Percentiles rank a stretch among this genome's conserved stretches.
Evolutionary conservation across 2,329 filamentous ascomycete species (phyloP).

Genomic region (Cladosporium sphaerospermum): DNA sequence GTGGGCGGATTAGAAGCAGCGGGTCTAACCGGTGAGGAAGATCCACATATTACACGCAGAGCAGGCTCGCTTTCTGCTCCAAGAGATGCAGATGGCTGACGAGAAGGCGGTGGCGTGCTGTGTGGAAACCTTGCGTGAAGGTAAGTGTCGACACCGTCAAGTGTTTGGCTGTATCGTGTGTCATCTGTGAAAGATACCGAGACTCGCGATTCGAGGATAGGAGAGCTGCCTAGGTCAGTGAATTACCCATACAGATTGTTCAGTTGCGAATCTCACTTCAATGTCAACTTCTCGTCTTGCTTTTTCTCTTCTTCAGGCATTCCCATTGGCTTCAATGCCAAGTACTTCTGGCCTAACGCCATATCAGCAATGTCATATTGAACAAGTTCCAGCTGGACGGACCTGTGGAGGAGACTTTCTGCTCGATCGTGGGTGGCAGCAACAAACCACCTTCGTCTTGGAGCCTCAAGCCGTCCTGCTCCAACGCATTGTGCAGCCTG

Average conservation of each 20-base stretch:
- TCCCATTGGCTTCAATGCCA: slow-evolving; percentile 20
- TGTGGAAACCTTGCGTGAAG: slow-evolving; percentile 16
- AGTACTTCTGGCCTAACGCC: slow-evolving; percentile 21
- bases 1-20: slow-evolving; percentile 27
- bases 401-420: slow-evolving; percentile 31
- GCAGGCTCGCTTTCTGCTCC: slow-evolving; percentile 9
- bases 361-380: slow-evolving; percentile 6
- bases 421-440: slow-evolving; percentile 24
- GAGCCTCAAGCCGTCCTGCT: slow-evolving; percentile 1
- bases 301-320: neutral
- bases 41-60: slow-evolving; percentile 12
- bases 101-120: slow-evolving; percentile 10
- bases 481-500: slow-evolving; percentile 3
- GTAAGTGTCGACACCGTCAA: slow-evolving; percentile 26
- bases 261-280: too few species aligned
- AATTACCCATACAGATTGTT: neutral
- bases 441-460: slow-evolving; percentile 27
- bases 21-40: slow-evolving; percentile 25
- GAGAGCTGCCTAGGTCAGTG: neutral
- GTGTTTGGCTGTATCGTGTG: slow-evolving; percentile 19
- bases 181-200: slow-evolving; percentile 30
- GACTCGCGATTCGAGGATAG: slow-evolving; percentile 28
- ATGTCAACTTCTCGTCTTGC: too few species aligned
- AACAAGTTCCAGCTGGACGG: slow-evolving; percentile 9
- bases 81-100: slow-evolving; percentile 10